Conservation (phyloP, 768 basidiomycete species). For the Glaciozyma antarctica region DNA sequence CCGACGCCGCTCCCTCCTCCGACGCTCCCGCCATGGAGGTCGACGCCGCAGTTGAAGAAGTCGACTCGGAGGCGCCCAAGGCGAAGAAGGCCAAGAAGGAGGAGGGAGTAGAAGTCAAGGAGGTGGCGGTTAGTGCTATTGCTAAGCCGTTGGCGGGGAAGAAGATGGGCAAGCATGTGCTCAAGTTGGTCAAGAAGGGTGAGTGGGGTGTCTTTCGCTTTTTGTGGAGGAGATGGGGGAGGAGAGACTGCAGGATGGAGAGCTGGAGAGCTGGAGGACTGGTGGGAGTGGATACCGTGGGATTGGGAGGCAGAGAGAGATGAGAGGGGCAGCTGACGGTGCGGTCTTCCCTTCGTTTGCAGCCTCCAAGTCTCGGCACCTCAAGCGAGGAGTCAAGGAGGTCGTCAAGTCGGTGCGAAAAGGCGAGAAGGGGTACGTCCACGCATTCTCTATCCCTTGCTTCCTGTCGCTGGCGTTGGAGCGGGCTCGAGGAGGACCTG, state of each 20-base stretch:
- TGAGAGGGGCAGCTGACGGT: background rate
- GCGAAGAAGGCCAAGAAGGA: background rate
- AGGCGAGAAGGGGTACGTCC: slow-evolving; percentile 82
- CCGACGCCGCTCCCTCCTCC: too few relatives aligned
- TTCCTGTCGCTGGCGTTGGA: background rate
- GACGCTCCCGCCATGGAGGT: too few relatives aligned
- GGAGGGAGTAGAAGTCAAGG: slow-evolving; percentile 47
- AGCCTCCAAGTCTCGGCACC: slow-evolving; percentile 90
- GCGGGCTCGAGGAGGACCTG: background rate
- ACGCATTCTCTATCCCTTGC: background rate
- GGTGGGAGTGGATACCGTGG: background rate
- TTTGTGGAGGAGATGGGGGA: background rate
- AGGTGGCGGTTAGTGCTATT: slow-evolving; percentile 81
- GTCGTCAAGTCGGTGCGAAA: slow-evolving; percentile 96
- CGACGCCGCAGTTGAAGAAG: background rate
- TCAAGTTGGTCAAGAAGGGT: slow-evolving; percentile 91
- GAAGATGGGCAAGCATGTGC: slow-evolving; percentile 86
- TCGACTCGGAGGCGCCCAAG: background rate
- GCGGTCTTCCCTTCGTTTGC: background rate
- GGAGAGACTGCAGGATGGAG: background rate
- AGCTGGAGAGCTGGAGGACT: background rate
- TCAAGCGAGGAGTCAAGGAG: slow-evolving; percentile 97
- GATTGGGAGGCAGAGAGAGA: background rate
- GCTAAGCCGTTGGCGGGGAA: slow-evolving; percentile 86
- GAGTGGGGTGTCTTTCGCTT: slow-evolving; percentile 6